Evolutionary conservation across 2,329 filamentous ascomycete genomes (phyloP).

Genomic region (Lomentospora prolificans): DNA sequence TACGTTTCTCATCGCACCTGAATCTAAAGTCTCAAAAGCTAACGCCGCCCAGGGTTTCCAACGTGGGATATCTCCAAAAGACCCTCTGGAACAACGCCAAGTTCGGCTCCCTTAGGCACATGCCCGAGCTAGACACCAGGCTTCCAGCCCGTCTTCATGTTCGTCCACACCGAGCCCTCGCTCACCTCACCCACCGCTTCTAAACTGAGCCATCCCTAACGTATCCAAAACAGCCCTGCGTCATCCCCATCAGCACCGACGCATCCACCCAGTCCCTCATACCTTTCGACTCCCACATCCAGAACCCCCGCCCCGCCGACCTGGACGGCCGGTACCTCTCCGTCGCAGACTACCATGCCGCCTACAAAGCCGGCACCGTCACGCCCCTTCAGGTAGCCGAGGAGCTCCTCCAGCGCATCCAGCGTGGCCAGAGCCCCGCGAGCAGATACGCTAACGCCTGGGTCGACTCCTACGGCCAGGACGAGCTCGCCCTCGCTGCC

Average conservation of each 20-base stretch:
- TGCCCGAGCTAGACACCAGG: slow-evolving; percentile 34
- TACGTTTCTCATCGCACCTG: slow-evolving; percentile 31
- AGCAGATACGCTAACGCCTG: slow-evolving; percentile 64
- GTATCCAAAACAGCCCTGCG: slow-evolving; percentile 37
- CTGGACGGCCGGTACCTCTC: slow-evolving; percentile 52
- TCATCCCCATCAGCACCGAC: slow-evolving; percentile 37
- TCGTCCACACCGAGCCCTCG: slow-evolving; percentile 15
- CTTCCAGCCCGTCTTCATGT: slow-evolving; percentile 38
- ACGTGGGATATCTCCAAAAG: slow-evolving; percentile 50
- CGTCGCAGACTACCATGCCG: slow-evolving; percentile 64
- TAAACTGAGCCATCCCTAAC: not conserved
- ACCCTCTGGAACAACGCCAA: slow-evolving; percentile 62
- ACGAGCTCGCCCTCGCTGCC: slow-evolving; percentile 52
- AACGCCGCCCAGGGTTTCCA: slow-evolving; percentile 39
- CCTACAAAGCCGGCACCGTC: slow-evolving; percentile 58
- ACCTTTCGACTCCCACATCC: slow-evolving; percentile 30
- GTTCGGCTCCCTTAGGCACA: slow-evolving; percentile 36
- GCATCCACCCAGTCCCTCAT: slow-evolving; percentile 21
- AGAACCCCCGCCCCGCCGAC: slow-evolving; percentile 28
- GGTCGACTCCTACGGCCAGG: slow-evolving; percentile 49
- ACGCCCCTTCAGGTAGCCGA: slow-evolving; percentile 66
- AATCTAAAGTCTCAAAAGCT: not conserved
- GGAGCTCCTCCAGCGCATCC: slow-evolving; percentile 60
- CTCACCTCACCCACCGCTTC: not conserved
- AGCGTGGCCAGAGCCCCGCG: slow-evolving; percentile 40